Evolutionary conservation across 2,329 filamentous ascomycete genomes (phyloP).

Genomic region (Pseudocercospora musae): DNA sequence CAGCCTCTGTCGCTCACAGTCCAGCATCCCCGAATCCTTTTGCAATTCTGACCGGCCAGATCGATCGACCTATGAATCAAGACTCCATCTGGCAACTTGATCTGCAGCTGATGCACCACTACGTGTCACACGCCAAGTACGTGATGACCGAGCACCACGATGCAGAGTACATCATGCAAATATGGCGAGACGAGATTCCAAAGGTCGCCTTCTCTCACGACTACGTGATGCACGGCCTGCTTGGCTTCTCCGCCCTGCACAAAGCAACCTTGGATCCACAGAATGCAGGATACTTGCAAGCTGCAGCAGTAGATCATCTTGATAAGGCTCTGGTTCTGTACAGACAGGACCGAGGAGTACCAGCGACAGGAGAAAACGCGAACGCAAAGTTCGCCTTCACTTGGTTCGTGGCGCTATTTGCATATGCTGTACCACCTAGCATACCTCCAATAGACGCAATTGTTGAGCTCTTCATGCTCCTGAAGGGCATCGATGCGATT

Average conservation of each 20-base stretch:
- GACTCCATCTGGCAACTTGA: slow-evolving; percentile 29
- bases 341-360: slow-evolving; percentile 19
- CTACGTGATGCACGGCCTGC: slow-evolving; percentile 32
- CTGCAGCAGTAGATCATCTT: slow-evolving; percentile 31
- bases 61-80: slow-evolving; percentile 25
- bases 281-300: slow-evolving; percentile 23
- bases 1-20: slow-evolving; percentile 12
- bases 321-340: slow-evolving; percentile 31
- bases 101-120: slow-evolving; percentile 35
- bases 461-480: slow-evolving; percentile 29
- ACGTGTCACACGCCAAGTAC: slow-evolving; percentile 22
- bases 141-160: slow-evolving; percentile 27
- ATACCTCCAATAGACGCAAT: slow-evolving; percentile 31
- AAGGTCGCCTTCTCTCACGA: slow-evolving; percentile 28
- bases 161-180: slow-evolving; percentile 18
- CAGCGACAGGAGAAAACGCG: slow-evolving; percentile 26
- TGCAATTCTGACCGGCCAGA: slow-evolving; percentile 25
- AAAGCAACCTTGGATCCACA: slow-evolving; percentile 28
- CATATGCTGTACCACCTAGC: slow-evolving; percentile 29
- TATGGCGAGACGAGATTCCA: slow-evolving; percentile 31
- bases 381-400: slow-evolving; percentile 30
- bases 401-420: slow-evolving; percentile 31
- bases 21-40: slow-evolving; percentile 20
- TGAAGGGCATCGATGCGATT: slow-evolving; percentile 27
- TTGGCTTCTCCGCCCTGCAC: slow-evolving; percentile 31